Evolutionary conservation across 495 filamentous ascomycete genomes (phyloP), one percentile per base, ranked within the genome.

Genomic region (Aspergillus funiculosus): DNA sequence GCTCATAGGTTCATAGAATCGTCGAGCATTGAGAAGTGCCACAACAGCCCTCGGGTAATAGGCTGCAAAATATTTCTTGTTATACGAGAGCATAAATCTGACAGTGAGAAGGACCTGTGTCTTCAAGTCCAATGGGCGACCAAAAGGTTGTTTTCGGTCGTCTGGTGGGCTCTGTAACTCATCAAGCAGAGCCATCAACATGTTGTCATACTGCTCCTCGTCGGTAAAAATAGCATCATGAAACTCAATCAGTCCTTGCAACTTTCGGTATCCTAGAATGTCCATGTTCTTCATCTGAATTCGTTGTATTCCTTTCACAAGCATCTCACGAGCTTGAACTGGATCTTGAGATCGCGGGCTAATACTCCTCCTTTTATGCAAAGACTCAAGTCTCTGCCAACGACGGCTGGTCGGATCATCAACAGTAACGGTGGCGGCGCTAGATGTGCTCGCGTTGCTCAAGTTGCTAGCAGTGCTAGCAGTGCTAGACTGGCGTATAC

Each of bases 201-300:
- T 72, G n/a, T 82, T 74, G 49, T 85, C 78, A 53, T 91, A 94
- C 52, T 76, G 73, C 41, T 66, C 61, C 35, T 73, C 68, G 15
- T 69, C 64, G 26, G 67, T 56, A 58, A 79, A 81, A 35, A 84
- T 74, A 31, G 76, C 68, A 24, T 69, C 62, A 13, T 81, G 81
- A 50, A 82, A 81, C 41, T 84, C 79, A 51, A 91, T 82, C 46
- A 95, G 75, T 19, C 80, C 76, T 60, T 94, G 90, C 7, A 96
- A 64, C 48, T 92, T 89, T 38, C 90, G 82, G 67, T 95, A 94
- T 40, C 86, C 88, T 51, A 89, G 85, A 4, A 88, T 85, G 56
- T 95, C 89, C 26, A 95, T 76, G 5, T 77, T 78, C 49, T 78
- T 74, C 7, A 78, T 75, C 25, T 76, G 78, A 40, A 95, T 79